These are phyloP conservation scores for Apiospora saccharicola DNA, from an alignment of 2,329 filamentous ascomycete species.

Conservation along the genomic window DNA sequence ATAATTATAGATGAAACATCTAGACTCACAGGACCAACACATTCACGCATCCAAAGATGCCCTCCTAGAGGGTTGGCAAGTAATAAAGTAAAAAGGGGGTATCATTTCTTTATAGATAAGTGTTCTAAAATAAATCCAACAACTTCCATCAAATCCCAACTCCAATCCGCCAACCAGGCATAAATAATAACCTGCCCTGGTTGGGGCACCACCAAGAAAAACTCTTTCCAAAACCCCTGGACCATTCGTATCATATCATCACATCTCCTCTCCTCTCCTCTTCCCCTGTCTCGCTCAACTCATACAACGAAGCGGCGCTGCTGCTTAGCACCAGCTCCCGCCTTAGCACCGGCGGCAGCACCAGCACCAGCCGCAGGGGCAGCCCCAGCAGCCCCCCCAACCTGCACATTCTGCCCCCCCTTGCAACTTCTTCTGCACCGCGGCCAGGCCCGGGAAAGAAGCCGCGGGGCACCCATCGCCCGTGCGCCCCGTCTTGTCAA, in stretches of 20 bases:
- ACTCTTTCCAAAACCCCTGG: neutral
- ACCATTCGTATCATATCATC: neutral
- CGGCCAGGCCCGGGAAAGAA: neutral
- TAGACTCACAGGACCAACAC: too few species aligned
- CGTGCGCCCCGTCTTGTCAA: slow-evolving; percentile 17
- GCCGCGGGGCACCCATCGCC: slow-evolving; percentile 21
- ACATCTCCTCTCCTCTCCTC: neutral
- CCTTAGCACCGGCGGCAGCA: neutral
- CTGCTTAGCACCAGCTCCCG: neutral
- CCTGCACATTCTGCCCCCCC: slow-evolving; percentile 18
- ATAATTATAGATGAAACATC: neutral
- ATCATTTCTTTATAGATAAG: neutral
- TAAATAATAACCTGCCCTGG: too few species aligned
- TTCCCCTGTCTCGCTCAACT: neutral
- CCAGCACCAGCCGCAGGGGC: neutral
- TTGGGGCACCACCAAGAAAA: neutral
- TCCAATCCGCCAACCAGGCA: neutral
- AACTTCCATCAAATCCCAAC: neutral
- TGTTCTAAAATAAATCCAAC: too few species aligned
- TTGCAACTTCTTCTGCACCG: slow-evolving; percentile 19
- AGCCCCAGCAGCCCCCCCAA: neutral
- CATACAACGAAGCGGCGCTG: neutral
- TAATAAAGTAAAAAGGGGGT: neutral
- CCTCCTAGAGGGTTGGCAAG: too few species aligned
- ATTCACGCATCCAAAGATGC: too few species aligned